Conservation (phyloP, 2,329 filamentous ascomycete genomes). For the Aspergillus caelatus region DNA sequence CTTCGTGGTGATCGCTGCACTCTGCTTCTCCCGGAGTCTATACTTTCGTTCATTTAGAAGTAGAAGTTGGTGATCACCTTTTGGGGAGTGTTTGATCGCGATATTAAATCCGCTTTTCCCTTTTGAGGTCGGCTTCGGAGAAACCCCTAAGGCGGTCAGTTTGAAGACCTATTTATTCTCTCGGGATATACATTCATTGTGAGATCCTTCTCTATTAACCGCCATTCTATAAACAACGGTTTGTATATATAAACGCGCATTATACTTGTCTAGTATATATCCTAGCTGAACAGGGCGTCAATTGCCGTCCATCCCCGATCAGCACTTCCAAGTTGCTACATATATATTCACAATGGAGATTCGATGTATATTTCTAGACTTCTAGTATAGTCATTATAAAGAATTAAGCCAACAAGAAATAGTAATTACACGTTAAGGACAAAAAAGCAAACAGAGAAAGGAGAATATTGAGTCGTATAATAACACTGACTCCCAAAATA, state of each 20-base stretch:
- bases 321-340: background rate
- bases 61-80: background rate
- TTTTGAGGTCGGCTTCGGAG: constrained; percentile 11
- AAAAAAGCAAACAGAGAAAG: background rate
- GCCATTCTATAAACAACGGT: too few species aligned
- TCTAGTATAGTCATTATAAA: background rate
- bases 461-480: background rate
- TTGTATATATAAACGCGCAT: too few species aligned
- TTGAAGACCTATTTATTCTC: background rate
- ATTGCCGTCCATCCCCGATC: too few species aligned
- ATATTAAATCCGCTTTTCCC: background rate
- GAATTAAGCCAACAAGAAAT: background rate
- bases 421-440: background rate
- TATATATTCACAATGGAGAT: background rate
- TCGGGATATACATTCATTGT: too few species aligned
- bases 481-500: background rate
- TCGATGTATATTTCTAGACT: background rate
- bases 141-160: constrained; percentile 14
- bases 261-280: too few species aligned
- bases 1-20: constrained; percentile 24
- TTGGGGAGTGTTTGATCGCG: constrained; percentile 1
- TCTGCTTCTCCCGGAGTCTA: constrained; percentile 15
- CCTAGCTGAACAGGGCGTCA: too few species aligned
- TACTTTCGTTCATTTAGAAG: constrained; percentile 2
- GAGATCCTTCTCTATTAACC: too few species aligned